These are phyloP conservation scores for Alternaria ethzedia DNA, from an alignment of 2,329 filamentous ascomycete species.

Conservation along the genomic window DNA sequence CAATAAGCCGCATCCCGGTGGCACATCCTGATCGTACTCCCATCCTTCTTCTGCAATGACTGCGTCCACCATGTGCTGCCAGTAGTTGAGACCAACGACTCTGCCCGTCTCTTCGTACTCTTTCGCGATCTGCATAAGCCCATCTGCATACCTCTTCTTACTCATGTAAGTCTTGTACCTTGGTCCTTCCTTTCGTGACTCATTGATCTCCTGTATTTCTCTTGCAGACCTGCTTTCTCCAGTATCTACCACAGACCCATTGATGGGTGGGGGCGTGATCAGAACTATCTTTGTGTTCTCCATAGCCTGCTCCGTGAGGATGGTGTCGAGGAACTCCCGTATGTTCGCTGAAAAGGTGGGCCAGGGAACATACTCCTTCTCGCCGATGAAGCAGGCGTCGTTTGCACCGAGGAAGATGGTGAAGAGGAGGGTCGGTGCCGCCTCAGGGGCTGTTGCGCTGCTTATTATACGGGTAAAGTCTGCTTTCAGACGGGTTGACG, in stretches of 20 bases:
- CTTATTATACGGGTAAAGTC: conserved; percentile 35
- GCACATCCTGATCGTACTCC: conserved; percentile 36
- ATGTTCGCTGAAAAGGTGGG: conserved; percentile 44
- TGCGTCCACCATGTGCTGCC: conserved; percentile 37
- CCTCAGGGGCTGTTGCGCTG: conserved; percentile 20
- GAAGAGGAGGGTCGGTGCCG: conserved; percentile 44
- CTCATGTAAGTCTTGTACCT: conserved; percentile 46
- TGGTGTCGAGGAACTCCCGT: conserved; percentile 43
- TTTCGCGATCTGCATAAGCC: conserved; percentile 44
- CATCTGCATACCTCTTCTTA: conserved; percentile 49
- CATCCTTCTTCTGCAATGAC: conserved; percentile 32
- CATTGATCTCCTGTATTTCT: conserved; percentile 9
- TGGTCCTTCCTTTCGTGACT: conserved; percentile 18
- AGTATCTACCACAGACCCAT: conserved; percentile 22
- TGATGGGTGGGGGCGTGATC: conserved; percentile 49
- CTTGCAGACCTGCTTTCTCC: neutral
- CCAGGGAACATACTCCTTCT: conserved; percentile 40
- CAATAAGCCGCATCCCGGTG: conserved; percentile 46
- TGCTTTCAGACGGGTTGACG: conserved; percentile 28
- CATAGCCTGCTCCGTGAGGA: conserved; percentile 40
- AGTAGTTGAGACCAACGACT: conserved; percentile 45
- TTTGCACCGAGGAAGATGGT: conserved; percentile 52
- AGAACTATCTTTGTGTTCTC: conserved; percentile 45
- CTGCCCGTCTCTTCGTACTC: conserved; percentile 42
- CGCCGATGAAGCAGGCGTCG: conserved; percentile 43